Evolutionary conservation across 2,329 filamentous ascomycete genomes (phyloP).

Genomic region (Sporothrix mexicana): DNA sequence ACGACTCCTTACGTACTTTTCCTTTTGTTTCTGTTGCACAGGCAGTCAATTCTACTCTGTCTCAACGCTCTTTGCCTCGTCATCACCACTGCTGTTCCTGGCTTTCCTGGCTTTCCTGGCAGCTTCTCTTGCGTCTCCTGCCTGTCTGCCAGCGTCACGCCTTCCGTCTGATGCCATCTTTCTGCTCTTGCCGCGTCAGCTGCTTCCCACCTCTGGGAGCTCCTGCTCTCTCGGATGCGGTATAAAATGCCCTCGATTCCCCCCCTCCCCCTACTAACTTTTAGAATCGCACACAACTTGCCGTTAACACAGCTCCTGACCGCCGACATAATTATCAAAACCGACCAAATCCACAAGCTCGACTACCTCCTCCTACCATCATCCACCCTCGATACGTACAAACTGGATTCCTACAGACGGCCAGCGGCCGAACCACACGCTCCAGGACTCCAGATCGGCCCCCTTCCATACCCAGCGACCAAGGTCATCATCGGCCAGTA

Average conservation of each 20-base stretch:
- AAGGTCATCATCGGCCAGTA: constrained; percentile 55
- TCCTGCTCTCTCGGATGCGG: neutral
- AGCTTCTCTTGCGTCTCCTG: no score
- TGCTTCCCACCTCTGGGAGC: neutral
- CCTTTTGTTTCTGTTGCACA: neutral
- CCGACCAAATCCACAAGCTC: neutral
- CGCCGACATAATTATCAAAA: neutral
- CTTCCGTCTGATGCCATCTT: neutral
- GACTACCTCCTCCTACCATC: no score
- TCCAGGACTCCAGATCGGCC: constrained; percentile 22
- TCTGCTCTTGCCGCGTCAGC: constrained; percentile 8
- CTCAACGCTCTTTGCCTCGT: neutral
- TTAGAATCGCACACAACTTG: neutral
- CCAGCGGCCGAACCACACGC: neutral
- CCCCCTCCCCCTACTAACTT: neutral
- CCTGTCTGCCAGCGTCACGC: neutral
- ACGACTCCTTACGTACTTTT: neutral
- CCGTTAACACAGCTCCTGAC: neutral
- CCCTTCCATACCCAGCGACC: constrained; percentile 52
- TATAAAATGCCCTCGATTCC: neutral
- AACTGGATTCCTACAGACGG: constrained; percentile 29
- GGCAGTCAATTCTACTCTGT: neutral
- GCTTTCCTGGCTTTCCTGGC: neutral
- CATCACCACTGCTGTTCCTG: neutral
- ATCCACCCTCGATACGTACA: neutral